These are phyloP conservation scores for Fusarium albidum DNA, from an alignment of 2,329 filamentous ascomycete genomes.

Conservation along the genomic window DNA sequence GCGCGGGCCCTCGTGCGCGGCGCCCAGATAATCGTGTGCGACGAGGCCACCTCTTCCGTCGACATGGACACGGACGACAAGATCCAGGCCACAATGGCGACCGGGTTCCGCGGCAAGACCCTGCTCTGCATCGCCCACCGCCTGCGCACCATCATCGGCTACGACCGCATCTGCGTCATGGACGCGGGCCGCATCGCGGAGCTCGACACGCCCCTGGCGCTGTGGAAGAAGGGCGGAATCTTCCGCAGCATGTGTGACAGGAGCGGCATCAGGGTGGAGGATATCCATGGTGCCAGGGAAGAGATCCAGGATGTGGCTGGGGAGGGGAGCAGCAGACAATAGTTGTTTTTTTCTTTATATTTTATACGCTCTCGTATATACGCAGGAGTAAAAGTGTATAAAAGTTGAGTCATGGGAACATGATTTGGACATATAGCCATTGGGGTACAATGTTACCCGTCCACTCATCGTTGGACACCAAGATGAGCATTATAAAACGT, in stretches of 20 bases:
- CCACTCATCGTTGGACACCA: too few species aligned
- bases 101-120: constrained; percentile 85
- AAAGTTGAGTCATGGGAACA: not conserved
- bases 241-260: constrained; percentile 91
- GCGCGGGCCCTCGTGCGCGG: constrained; percentile 88
- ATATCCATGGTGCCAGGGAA: constrained; percentile 57
- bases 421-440: constrained; percentile 2
- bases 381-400: constrained; percentile 1
- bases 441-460: too few species aligned
- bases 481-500: too few species aligned
- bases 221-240: constrained; percentile 80
- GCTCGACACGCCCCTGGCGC: constrained; percentile 75
- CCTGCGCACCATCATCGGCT: constrained; percentile 89
- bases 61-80: constrained; percentile 98
- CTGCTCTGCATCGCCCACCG: constrained; percentile 93
- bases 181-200: constrained; percentile 88
- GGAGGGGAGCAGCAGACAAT: constrained; percentile 21
- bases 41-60: constrained; percentile 92
- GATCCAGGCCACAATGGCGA: constrained; percentile 89
- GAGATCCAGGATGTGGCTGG: constrained; percentile 38
- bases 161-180: constrained; percentile 98
- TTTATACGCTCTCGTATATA: not conserved
- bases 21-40: constrained; percentile 92
- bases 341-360: too few species aligned
- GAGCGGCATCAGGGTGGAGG: constrained; percentile 74